Evolutionary conservation across 805 yeast genomes (phyloP).

Genomic region (Candida tallmaniae): DNA sequence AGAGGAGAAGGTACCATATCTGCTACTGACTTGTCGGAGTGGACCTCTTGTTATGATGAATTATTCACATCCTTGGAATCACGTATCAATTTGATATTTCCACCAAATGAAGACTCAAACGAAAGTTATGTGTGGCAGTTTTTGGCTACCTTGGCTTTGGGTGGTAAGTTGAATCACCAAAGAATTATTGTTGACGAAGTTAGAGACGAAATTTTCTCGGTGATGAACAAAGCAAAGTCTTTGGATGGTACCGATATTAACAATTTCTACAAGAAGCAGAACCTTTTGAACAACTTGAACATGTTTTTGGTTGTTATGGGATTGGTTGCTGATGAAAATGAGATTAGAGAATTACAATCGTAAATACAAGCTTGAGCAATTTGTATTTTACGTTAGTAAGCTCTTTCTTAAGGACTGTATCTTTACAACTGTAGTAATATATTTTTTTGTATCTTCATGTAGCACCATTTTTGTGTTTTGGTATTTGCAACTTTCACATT

Average conservation of each 20-base stretch:
- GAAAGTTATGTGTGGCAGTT: slow-evolving; percentile 88
- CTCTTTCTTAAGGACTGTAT: neutral
- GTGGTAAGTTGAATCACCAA: slow-evolving; percentile 88
- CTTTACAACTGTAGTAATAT: neutral
- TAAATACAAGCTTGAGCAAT: slow-evolving; percentile 4
- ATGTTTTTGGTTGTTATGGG: slow-evolving; percentile 96
- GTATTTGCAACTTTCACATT: too few species aligned
- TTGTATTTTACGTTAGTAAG: slow-evolving; percentile 1
- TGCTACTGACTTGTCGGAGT: slow-evolving; percentile 55
- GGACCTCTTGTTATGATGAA: slow-evolving; percentile 80
- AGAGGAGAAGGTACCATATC: slow-evolving; percentile 69
- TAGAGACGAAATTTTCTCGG: slow-evolving; percentile 87
- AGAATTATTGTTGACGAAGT: slow-evolving; percentile 91
- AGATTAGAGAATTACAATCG: slow-evolving; percentile 64
- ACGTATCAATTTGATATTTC: slow-evolving; percentile 74
- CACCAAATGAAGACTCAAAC: slow-evolving; percentile 50
- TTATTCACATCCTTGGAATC: slow-evolving; percentile 77
- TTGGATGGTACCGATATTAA: slow-evolving; percentile 46
- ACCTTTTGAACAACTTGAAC: slow-evolving; percentile 74
- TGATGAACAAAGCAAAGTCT: slow-evolving; percentile 72
- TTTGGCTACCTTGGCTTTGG: slow-evolving; percentile 86
- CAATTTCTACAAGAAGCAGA: slow-evolving; percentile 45
- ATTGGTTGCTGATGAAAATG: slow-evolving; percentile 83
- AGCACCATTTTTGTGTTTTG: neutral
- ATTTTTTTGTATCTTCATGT: neutral